A percentile compares a stretch with the other conserved stretches of the same genome.
Evolutionary conservation across 257 asterid species (phyloP).

Genomic region (Solanum pimpinellifolium): DNA sequence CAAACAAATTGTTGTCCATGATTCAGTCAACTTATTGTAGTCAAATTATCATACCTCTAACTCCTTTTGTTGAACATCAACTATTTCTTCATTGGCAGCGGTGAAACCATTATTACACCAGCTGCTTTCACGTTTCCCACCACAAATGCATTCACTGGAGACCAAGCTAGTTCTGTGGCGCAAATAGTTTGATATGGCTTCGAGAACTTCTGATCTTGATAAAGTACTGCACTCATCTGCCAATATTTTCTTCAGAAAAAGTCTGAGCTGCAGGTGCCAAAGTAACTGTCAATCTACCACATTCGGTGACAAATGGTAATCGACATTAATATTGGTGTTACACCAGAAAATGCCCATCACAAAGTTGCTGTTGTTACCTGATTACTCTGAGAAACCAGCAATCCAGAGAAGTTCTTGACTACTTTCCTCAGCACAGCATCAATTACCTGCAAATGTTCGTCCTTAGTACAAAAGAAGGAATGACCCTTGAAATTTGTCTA

Average conservation of each 20-base stretch:
- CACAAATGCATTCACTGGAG: slow-evolving; percentile 66
- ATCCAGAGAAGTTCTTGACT: slow-evolving; percentile 62
- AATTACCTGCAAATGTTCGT: slow-evolving; percentile 36
- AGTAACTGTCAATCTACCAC: slow-evolving; percentile 1
- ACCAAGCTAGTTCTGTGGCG: slow-evolving; percentile 45
- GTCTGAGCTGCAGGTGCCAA: slow-evolving; percentile 47
- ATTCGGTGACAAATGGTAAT: not conserved
- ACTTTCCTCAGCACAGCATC: slow-evolving; percentile 62
- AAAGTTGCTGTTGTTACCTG: slow-evolving; percentile 34
- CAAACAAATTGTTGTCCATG: not conserved
- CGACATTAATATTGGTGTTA: not conserved
- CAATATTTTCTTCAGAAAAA: slow-evolving; percentile 51
- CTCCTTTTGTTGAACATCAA: slow-evolving; percentile 52
- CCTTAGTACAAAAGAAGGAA: not conserved
- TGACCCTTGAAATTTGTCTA: not conserved
- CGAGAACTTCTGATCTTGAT: slow-evolving; percentile 46
- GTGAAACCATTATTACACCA: slow-evolving; percentile 12
- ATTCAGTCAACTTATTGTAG: not conserved
- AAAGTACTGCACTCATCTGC: slow-evolving; percentile 28
- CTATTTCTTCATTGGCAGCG: slow-evolving; percentile 26
- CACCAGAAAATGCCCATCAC: not conserved
- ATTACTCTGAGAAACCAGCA: slow-evolving; percentile 57
- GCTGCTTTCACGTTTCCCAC: slow-evolving; percentile 28
- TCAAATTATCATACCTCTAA: slow-evolving; percentile 37
- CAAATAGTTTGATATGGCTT: slow-evolving; percentile 56